Evolutionary conservation across 169 alveolate genomes (phyloP).

Genomic region (Plasmodium fragile): DNA sequence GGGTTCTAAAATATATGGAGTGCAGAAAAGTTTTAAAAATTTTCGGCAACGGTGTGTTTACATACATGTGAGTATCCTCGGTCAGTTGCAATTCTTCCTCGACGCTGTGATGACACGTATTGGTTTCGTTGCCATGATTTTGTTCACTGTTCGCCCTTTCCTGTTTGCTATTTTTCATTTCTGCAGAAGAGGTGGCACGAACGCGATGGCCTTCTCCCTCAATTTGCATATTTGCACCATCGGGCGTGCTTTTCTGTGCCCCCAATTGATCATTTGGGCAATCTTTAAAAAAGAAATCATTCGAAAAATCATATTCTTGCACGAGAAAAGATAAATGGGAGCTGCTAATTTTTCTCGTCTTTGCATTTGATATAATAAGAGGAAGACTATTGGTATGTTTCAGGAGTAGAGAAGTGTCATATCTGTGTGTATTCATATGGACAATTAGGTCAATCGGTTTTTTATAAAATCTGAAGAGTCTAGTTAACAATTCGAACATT

Average conservation of each 20-base stretch:
- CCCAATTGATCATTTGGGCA: neutral
- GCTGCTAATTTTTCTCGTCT: conserved; percentile 20
- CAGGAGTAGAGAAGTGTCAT: conserved; percentile 60
- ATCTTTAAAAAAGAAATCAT: conserved; percentile 50
- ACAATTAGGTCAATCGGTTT: conserved; percentile 66
- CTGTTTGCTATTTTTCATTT: neutral
- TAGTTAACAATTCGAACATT: conserved; percentile 83
- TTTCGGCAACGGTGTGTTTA: conserved; percentile 77
- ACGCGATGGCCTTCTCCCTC: neutral
- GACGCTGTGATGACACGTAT: neutral
- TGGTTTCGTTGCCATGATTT: neutral
- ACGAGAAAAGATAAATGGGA: conserved; percentile 58
- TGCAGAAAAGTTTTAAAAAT: conserved; percentile 81
- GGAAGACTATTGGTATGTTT: conserved; percentile 54
- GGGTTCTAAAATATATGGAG: conserved; percentile 84
- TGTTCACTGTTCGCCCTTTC: neutral
- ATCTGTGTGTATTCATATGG: conserved; percentile 71
- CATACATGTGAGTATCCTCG: conserved; percentile 5
- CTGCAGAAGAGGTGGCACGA: neutral
- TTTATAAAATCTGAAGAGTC: conserved; percentile 78
- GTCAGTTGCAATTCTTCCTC: neutral
- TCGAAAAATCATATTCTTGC: conserved; percentile 14
- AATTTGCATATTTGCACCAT: neutral
- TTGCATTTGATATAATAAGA: conserved; percentile 39
- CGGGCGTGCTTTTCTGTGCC: neutral